Evolutionary conservation across 225 moss, liverwort and hornwort species (phyloP).

Genomic region (Physcomitrellopsis africana): DNA sequence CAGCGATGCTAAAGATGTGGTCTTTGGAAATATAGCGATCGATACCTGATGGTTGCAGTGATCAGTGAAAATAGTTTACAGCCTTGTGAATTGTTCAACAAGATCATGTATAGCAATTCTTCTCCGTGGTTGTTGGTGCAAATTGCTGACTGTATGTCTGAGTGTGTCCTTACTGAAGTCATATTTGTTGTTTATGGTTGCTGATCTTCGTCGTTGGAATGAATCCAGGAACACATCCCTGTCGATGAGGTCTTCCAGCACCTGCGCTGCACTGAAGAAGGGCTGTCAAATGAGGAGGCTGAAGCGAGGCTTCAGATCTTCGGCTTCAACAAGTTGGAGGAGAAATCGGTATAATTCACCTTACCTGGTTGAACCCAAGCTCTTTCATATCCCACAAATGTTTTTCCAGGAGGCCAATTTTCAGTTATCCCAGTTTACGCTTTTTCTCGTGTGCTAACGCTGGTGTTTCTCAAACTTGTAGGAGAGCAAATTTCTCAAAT

Average conservation of each 20-base stretch:
- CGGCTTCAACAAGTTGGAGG: slow-evolving; percentile 79
- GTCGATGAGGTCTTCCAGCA: slow-evolving; percentile 74
- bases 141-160: too few relatives aligned
- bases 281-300: slow-evolving; percentile 39
- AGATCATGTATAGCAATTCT: too few relatives aligned
- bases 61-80: too few relatives aligned
- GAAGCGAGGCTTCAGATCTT: slow-evolving; percentile 58
- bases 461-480: slow-evolving; percentile 22
- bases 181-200: not conserved
- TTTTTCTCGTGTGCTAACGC: not conserved
- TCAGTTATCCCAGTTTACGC: not conserved
- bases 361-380: too few relatives aligned
- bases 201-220: not conserved
- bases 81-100: too few relatives aligned
- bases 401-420: not conserved
- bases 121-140: too few relatives aligned
- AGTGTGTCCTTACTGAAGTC: not conserved
- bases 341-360: slow-evolving; percentile 56
- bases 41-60: too few relatives aligned
- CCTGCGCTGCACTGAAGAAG: slow-evolving; percentile 47
- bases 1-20: too few relatives aligned
- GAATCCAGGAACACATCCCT: slow-evolving; percentile 74
- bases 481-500: slow-evolving; percentile 61
- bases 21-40: too few relatives aligned
- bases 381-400: too few relatives aligned